Percentiles rank a stretch among this genome's conserved stretches.
phyloP scores from a whole-genome alignment of 495 filamentous ascomycete genomes.

The Neurospora tetraspora region DNA sequence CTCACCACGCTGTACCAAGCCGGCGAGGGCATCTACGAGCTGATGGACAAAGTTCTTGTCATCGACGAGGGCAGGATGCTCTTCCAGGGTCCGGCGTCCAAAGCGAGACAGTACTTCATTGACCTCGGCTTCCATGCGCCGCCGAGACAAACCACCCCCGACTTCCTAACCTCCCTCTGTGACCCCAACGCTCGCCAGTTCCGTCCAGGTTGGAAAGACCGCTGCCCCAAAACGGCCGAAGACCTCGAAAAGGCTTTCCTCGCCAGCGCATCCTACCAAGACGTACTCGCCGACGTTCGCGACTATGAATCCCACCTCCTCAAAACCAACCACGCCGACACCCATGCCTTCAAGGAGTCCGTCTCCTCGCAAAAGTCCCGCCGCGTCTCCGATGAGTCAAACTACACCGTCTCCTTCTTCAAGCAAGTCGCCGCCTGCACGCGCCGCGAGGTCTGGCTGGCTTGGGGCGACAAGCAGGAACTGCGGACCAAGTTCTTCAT shows the following conservation, averaged over 20 bases:
- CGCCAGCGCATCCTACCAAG: conserved; percentile 40
- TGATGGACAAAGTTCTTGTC: conserved; percentile 62
- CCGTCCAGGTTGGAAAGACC: conserved; percentile 49
- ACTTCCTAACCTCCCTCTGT: conserved; percentile 67
- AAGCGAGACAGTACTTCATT: conserved; percentile 53
- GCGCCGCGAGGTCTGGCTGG: conserved; percentile 44
- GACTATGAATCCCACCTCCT: conserved; percentile 34
- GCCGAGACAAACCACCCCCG: conserved; percentile 49
- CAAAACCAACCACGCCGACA: conserved; percentile 21
- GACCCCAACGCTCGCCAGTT: conserved; percentile 53
- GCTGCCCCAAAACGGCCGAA: conserved; percentile 58
- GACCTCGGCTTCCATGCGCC: conserved; percentile 49
- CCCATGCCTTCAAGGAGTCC: conserved; percentile 39
- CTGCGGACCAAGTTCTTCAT: conserved; percentile 48
- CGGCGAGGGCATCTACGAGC: conserved; percentile 70
- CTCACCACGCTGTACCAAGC: conserved; percentile 80
- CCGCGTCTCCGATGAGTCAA: conserved; percentile 30
- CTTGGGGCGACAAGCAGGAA: conserved; percentile 51
- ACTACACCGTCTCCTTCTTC: conserved; percentile 48
- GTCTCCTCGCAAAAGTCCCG: conserved; percentile 33
- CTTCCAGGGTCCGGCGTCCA: conserved; percentile 51
- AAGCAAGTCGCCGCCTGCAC: conserved; percentile 49
- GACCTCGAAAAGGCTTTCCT: conserved; percentile 59
- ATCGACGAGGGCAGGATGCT: conserved; percentile 59
- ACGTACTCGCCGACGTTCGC: conserved; percentile 38